These are phyloP conservation scores for Vitis rupestris DNA, from an alignment of 164 flowering plant genomes.

Conservation along the genomic window DNA sequence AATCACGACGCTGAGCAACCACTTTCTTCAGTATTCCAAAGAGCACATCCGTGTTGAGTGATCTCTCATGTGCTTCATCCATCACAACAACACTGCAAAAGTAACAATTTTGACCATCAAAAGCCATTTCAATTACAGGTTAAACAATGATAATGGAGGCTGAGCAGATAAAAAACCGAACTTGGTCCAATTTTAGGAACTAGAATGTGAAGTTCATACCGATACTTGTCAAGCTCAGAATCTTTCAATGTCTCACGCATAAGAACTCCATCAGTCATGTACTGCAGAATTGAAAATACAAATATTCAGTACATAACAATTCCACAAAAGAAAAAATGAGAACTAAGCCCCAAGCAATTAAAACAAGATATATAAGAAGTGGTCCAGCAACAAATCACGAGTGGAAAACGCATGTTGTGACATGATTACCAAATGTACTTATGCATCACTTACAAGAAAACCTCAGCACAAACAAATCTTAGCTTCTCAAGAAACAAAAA, in stretches of 20 bases:
- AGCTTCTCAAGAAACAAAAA: too few species aligned
- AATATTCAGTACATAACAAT: constrained; percentile 7
- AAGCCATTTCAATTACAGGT: too few species aligned
- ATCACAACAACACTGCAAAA: constrained; percentile 76
- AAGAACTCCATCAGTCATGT: constrained; percentile 99
- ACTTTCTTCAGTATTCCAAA: constrained; percentile 96
- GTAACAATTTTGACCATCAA: background rate
- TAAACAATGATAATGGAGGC: background rate
- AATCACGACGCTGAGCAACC: constrained; percentile 91
- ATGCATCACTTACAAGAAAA: too few species aligned
- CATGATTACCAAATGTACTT: too few species aligned
- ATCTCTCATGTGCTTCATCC: constrained; percentile 99
- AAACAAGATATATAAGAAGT: background rate
- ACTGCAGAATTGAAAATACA: constrained; percentile 44
- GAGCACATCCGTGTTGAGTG: constrained; percentile 89
- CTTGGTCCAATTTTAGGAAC: background rate
- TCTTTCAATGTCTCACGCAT: constrained; percentile 94
- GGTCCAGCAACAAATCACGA: too few species aligned
- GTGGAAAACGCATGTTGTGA: too few species aligned
- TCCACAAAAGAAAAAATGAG: background rate
- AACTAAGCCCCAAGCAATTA: background rate
- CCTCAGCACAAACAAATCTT: too few species aligned
- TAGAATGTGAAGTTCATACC: constrained; percentile 39
- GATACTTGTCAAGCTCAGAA: constrained; percentile 92
- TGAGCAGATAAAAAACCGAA: background rate